A percentile compares a stretch with the other conserved stretches of the same genome.
These are phyloP conservation scores for Grosmannia serpens DNA, from an alignment of 2,329 filamentous ascomycete species.

Conservation along the genomic window DNA sequence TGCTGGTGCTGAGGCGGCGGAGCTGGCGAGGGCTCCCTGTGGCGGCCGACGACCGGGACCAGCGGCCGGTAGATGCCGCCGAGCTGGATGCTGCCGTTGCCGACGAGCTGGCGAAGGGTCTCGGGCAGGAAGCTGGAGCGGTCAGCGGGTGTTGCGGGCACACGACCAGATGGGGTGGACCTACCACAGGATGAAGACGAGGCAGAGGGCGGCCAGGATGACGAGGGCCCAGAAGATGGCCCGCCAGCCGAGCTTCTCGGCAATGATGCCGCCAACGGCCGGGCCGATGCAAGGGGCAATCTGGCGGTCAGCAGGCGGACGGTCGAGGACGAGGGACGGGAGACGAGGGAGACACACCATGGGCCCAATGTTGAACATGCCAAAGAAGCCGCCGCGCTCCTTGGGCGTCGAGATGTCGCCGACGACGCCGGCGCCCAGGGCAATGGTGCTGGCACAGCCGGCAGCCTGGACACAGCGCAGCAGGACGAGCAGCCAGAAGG, in stretches of 20 bases:
- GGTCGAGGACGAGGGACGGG: not conserved
- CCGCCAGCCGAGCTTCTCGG: slow-evolving; percentile 9
- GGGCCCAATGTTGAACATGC: slow-evolving; percentile 22
- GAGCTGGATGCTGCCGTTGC: slow-evolving; percentile 16
- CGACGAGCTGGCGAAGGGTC: slow-evolving; percentile 18
- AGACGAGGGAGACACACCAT: slow-evolving; percentile 12
- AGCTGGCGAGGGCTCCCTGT: not conserved
- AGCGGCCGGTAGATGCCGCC: slow-evolving; percentile 12
- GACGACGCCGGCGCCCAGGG: slow-evolving; percentile 20
- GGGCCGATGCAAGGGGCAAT: slow-evolving; percentile 13
- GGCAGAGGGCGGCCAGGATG: slow-evolving; percentile 6
- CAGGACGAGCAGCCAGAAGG: slow-evolving; percentile 22
- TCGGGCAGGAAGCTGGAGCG: slow-evolving; percentile 17
- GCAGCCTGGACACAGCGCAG: slow-evolving; percentile 20
- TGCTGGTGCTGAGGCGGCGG: not conserved
- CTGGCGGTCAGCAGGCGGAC: not conserved
- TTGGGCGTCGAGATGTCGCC: slow-evolving; percentile 21
- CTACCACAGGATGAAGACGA: slow-evolving; percentile 31
- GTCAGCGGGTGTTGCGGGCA: not conserved
- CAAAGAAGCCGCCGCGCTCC: slow-evolving; percentile 22
- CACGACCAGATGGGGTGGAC: slow-evolving; percentile 19
- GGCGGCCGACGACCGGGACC: slow-evolving; percentile 11
- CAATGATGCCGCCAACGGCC: slow-evolving; percentile 15
- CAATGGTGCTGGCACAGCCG: slow-evolving; percentile 23
- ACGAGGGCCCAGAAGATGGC: slow-evolving; percentile 10